Conservation (phyloP, 768 basidiomycete species). For the Crassisporium funariophilum region DNA sequence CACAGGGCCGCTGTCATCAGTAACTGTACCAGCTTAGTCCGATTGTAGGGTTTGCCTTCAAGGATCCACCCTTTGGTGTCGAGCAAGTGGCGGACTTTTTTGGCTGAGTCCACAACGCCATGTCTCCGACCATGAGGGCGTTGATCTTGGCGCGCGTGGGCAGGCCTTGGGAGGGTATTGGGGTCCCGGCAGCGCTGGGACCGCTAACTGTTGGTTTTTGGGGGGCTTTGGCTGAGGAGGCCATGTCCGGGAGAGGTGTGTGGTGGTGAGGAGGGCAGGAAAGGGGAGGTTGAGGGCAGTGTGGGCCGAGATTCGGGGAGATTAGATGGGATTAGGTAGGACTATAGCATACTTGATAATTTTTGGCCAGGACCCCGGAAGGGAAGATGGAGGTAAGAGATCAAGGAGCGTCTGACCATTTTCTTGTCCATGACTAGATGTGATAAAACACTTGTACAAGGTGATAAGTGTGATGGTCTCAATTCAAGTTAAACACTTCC, state of each 20-base stretch:
- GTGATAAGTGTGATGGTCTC: too few species aligned
- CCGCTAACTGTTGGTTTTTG: too few species aligned
- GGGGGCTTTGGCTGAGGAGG: background rate
- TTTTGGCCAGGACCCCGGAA: background rate
- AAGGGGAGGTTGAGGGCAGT: background rate
- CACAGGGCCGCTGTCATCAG: background rate
- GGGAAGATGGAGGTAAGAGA: background rate
- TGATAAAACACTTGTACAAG: too few species aligned
- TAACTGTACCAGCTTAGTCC: background rate
- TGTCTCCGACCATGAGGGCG: background rate
- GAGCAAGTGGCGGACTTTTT: background rate
- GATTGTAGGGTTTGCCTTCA: background rate
- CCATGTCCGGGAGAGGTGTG: background rate
- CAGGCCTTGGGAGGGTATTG: background rate
- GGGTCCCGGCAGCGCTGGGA: background rate
- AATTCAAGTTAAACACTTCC: too few species aligned
- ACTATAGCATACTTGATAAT: too few species aligned
- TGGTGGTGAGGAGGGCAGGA: background rate
- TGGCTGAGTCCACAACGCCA: background rate
- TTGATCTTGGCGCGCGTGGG: background rate
- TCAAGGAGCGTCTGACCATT: background rate
- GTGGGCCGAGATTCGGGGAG: background rate
- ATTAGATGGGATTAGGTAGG: background rate
- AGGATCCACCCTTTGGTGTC: background rate
- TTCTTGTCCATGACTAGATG: too few species aligned